Conservation (phyloP, 164 flowering plant species). For the Sedum album region DNA sequence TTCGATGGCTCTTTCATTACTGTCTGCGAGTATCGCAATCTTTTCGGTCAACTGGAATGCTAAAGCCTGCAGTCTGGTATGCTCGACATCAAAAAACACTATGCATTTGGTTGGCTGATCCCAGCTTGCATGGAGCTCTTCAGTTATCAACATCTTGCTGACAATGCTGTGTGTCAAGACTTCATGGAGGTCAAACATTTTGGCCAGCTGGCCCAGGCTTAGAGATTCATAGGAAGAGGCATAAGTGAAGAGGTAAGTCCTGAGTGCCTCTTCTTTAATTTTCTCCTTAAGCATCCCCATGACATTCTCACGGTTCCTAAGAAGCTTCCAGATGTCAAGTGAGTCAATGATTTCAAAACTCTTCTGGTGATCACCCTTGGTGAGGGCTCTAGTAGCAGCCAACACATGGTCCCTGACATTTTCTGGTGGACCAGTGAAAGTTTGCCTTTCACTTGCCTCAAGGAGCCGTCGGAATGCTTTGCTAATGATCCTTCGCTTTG, state of each 20-base stretch:
- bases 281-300: conserved; percentile 73
- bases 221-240: conserved; percentile 60
- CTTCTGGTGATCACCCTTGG: conserved; percentile 63
- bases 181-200: conserved; percentile 76
- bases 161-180: conserved; percentile 47
- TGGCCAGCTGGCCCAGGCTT: conserved; percentile 57
- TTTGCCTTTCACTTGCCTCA: conserved; percentile 77
- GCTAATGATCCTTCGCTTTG: conserved; percentile 76
- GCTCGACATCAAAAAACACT: conserved; percentile 41
- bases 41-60: conserved; percentile 81
- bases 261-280: conserved; percentile 85
- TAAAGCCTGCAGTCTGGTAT: conserved; percentile 66
- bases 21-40: conserved; percentile 65
- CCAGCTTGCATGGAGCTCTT: conserved; percentile 93
- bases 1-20: conserved; percentile 82
- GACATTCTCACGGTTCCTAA: conserved; percentile 48
- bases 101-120: conserved; percentile 58
- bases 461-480: conserved; percentile 76
- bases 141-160: conserved; percentile 88
- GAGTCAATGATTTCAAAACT: conserved; percentile 63
- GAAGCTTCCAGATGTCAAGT: conserved; percentile 80
- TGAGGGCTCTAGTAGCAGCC: conserved; percentile 86
- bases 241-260: conserved; percentile 76
- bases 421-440: conserved; percentile 88
- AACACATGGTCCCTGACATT: conserved; percentile 87